phyloP scores from a whole-genome alignment of 2,329 filamentous ascomycete genomes.

The Aureobasidium mangrovei region DNA sequence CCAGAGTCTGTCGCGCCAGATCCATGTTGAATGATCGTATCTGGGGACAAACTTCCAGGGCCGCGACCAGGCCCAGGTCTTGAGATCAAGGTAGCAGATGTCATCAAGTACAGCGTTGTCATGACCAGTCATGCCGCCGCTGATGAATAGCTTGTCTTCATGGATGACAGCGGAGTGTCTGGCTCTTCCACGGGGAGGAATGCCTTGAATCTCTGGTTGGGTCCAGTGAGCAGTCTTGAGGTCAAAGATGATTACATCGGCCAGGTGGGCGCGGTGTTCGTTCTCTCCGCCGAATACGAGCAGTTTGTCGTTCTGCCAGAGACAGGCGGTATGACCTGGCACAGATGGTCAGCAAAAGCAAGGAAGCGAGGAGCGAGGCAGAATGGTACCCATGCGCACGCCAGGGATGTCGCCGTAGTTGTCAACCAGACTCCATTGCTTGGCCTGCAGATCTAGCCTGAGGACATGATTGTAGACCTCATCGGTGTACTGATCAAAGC shows the following conservation, averaged over 20 bases:
- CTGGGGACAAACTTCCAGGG: conserved; percentile 91
- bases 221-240: conserved; percentile 93
- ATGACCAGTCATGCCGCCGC: conserved; percentile 89
- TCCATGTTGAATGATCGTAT: conserved; percentile 91
- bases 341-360: conserved; percentile 10
- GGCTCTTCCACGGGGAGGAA: conserved; percentile 79
- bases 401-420: conserved; percentile 98
- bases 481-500: conserved; percentile 97
- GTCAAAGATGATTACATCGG: conserved; percentile 92
- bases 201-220: conserved; percentile 76
- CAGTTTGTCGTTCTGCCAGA: conserved; percentile 92
- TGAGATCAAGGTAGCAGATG: conserved; percentile 91
- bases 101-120: conserved; percentile 91
- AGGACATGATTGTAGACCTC: conserved; percentile 99
- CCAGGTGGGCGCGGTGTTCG: conserved; percentile 90
- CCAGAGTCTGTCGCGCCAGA: conserved; percentile 89
- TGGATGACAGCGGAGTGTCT: conserved; percentile 89
- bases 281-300: conserved; percentile 97
- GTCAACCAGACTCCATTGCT: conserved; percentile 92
- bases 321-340: conserved; percentile 80
- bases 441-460: conserved; percentile 72
- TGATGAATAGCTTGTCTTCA: conserved; percentile 92
- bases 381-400: conserved; percentile 75
- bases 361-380: not conserved
- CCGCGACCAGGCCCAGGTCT: conserved; percentile 95